phyloP scores from a whole-genome alignment of 1,139 yeast species.

The Candida anutae region DNA sequence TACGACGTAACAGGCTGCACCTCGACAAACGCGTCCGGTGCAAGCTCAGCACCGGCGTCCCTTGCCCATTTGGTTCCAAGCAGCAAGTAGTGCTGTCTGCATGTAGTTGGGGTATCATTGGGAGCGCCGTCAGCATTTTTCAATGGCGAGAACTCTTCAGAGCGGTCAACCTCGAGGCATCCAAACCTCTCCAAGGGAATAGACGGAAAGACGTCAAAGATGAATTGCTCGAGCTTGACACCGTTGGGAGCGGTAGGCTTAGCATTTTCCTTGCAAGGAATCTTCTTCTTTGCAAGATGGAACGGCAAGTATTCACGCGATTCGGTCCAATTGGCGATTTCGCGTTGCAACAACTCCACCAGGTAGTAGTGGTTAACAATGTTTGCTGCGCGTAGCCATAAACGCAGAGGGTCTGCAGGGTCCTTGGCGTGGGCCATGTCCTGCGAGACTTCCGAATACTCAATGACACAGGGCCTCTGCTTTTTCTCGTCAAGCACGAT shows the following conservation, averaged over 20 bases:
- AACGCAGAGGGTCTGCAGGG: constrained; percentile 41
- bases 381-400: constrained; percentile 87
- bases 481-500: constrained; percentile 63
- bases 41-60: constrained; percentile 56
- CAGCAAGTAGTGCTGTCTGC: constrained; percentile 55
- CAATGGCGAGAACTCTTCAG: constrained; percentile 85
- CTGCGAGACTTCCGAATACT: constrained; percentile 80
- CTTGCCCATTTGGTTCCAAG: constrained; percentile 75
- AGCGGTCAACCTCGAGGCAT: constrained; percentile 82
- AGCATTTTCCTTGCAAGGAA: constrained; percentile 49
- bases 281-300: constrained; percentile 91
- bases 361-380: constrained; percentile 96
- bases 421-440: constrained; percentile 61
- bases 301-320: constrained; percentile 69
- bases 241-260: constrained; percentile 80
- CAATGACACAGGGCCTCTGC: constrained; percentile 81
- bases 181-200: constrained; percentile 74
- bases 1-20: constrained; percentile 71
- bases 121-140: constrained; percentile 82
- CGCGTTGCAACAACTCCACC: constrained; percentile 52
- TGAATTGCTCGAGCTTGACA: constrained; percentile 91
- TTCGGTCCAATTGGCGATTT: constrained; percentile 64
- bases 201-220: constrained; percentile 89
- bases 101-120: constrained; percentile 81
- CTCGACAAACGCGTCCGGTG: constrained; percentile 54